These are phyloP conservation scores for Ocimum tenuiflorum DNA, from an alignment of 257 asterid species.

Conservation along the genomic window DNA sequence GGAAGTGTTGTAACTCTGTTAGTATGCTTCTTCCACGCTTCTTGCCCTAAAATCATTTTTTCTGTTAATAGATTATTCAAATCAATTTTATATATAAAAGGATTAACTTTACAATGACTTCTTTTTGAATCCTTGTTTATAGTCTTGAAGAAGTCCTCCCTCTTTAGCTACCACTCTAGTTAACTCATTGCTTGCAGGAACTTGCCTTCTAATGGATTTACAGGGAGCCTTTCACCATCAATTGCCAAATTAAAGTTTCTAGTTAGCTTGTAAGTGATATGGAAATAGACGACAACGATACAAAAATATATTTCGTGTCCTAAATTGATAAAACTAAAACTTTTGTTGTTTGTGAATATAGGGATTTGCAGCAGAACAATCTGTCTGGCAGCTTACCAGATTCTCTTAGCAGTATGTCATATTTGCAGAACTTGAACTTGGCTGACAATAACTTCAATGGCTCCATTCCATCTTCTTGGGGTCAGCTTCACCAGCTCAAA, in stretches of 20 bases:
- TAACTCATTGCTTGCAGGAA: constrained; percentile 40
- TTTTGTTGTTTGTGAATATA: constrained; percentile 28
- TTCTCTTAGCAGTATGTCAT: constrained; percentile 47
- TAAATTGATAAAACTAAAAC: too few relatives aligned
- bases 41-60: too few relatives aligned
- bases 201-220: constrained; percentile 62
- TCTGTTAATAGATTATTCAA: neutral
- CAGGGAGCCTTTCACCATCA: constrained; percentile 71
- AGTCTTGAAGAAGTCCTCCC: too few relatives aligned
- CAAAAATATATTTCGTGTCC: neutral
- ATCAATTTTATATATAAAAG: too few relatives aligned
- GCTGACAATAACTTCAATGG: constrained; percentile 63
- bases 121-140: too few relatives aligned
- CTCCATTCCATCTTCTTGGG: constrained; percentile 72
- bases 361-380: constrained; percentile 68
- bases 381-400: constrained; percentile 64
- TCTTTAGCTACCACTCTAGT: too few relatives aligned
- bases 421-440: constrained; percentile 61
- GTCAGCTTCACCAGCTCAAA: constrained; percentile 54
- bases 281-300: neutral
- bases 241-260: constrained; percentile 57
- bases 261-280: constrained; percentile 54
- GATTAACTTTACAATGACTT: too few relatives aligned
- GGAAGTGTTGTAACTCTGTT: constrained; percentile 69
- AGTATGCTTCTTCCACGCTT: constrained; percentile 28